Conservation (phyloP, 805 yeast genomes). For the Candida vaughaniae region DNA sequence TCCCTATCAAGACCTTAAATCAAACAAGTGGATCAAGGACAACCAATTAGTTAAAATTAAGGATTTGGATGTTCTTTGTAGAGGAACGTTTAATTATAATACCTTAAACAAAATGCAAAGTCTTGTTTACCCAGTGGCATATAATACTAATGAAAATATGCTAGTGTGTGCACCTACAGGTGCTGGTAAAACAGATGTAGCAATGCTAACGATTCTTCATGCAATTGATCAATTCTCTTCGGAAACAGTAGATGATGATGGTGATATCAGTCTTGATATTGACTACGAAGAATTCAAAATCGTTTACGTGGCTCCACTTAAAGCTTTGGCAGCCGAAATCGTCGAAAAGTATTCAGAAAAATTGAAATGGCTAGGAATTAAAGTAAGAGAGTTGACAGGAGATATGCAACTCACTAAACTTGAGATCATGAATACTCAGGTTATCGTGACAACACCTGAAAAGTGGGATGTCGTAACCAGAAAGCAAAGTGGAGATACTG, state of each 20-base stretch:
- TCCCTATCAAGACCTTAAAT: constrained; percentile 63
- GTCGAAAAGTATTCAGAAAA: constrained; percentile 83
- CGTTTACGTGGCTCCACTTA: constrained; percentile 88
- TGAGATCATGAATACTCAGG: constrained; percentile 75
- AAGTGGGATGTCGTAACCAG: constrained; percentile 99
- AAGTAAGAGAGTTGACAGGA: constrained; percentile 89
- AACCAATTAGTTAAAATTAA: constrained; percentile 53
- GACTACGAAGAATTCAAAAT: constrained; percentile 85
- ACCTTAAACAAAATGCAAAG: constrained; percentile 87
- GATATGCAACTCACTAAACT: constrained; percentile 75
- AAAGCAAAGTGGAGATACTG: constrained; percentile 86
- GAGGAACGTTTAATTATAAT: constrained; percentile 78
- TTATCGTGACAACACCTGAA: constrained; percentile 92
- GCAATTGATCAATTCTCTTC: constrained; percentile 71
- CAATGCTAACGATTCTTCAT: constrained; percentile 74
- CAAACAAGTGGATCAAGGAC: constrained; percentile 41
- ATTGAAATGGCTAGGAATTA: constrained; percentile 79
- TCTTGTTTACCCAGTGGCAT: constrained; percentile 87
- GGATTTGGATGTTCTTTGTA: constrained; percentile 75
- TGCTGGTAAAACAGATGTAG: constrained; percentile 97
- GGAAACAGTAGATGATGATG: constrained; percentile 44
- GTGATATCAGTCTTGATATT: constrained; percentile 56
- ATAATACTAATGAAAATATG: constrained; percentile 92
- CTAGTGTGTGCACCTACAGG: constrained; percentile 97
- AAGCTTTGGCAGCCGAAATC: constrained; percentile 95